Conservation (phyloP, 2,329 filamentous ascomycete genomes). For the Colletotrichum sp. region DNA sequence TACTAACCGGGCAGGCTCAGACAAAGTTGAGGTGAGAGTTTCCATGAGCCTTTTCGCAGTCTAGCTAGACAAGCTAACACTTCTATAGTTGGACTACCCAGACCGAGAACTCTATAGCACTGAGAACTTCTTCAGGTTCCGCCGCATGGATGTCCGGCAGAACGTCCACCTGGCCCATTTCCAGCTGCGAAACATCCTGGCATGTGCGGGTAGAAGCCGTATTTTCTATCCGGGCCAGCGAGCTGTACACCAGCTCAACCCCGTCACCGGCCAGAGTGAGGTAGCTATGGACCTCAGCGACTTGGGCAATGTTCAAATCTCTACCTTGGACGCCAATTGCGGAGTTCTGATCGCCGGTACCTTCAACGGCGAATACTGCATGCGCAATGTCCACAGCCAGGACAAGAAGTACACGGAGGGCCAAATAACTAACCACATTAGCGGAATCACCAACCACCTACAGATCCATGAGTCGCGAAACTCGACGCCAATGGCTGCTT, state of each 20-base stretch:
- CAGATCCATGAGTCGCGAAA: conserved; percentile 60
- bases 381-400: conserved; percentile 50
- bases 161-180: conserved; percentile 67
- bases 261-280: conserved; percentile 50
- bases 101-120: conserved; percentile 39
- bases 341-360: conserved; percentile 65
- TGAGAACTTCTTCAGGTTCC: conserved; percentile 63
- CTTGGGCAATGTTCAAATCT: conserved; percentile 45
- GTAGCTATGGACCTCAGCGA: conserved; percentile 49
- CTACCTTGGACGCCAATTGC: conserved; percentile 56
- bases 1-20: conserved; percentile 54
- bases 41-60: background rate
- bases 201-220: conserved; percentile 58
- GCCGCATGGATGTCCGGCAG: conserved; percentile 58
- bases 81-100: conserved; percentile 24
- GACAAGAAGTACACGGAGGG: conserved; percentile 45
- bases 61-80: background rate
- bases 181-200: conserved; percentile 68
- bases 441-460: conserved; percentile 70
- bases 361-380: conserved; percentile 61
- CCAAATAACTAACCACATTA: conserved; percentile 50
- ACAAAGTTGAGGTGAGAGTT: conserved; percentile 52
- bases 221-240: conserved; percentile 61
- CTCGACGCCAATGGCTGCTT: conserved; percentile 59
- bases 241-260: conserved; percentile 58